Percentiles rank a stretch among this genome's conserved stretches.
Conservation (phyloP, 345 rosid species). For the Brassica napus region DNA sequence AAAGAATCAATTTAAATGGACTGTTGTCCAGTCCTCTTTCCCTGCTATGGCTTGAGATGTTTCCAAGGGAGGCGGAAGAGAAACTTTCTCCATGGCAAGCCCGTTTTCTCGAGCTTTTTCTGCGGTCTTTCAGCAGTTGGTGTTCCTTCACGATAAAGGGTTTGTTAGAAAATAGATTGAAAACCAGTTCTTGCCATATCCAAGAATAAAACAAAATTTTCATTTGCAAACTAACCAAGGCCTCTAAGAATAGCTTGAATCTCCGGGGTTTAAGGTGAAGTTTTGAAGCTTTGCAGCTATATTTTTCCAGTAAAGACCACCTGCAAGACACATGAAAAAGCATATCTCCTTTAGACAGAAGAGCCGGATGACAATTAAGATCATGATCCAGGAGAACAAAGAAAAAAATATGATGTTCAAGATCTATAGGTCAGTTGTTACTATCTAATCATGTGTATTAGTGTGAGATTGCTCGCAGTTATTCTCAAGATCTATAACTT, state of each 20-base stretch:
- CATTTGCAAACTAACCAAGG: slow-evolving; percentile 72
- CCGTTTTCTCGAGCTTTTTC: slow-evolving; percentile 73
- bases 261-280: slow-evolving; percentile 97
- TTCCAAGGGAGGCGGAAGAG: slow-evolving; percentile 60
- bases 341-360: background rate
- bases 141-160: slow-evolving; percentile 66
- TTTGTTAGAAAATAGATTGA: slow-evolving; percentile 34
- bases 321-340: slow-evolving; percentile 46
- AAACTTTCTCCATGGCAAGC: slow-evolving; percentile 70
- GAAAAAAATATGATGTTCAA: background rate
- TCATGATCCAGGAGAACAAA: background rate
- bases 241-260: slow-evolving; percentile 89
- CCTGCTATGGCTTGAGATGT: slow-evolving; percentile 61
- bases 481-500: slow-evolving; percentile 3
- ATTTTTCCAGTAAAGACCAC: slow-evolving; percentile 99
- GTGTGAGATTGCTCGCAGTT: background rate
- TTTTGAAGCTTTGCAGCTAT: slow-evolving; percentile 98
- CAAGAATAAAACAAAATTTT: slow-evolving; percentile 19
- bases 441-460: slow-evolving; percentile 14
- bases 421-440: slow-evolving; percentile 7
- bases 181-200: slow-evolving; percentile 27
- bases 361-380: background rate
- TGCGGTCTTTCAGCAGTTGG: slow-evolving; percentile 93
- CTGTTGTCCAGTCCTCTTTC: slow-evolving; percentile 63
- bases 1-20: slow-evolving; percentile 66